Evolutionary conservation across 768 basidiomycete species (phyloP), one percentile per base, ranked within the genome.

Genomic region (Phaffia tasmanica): DNA sequence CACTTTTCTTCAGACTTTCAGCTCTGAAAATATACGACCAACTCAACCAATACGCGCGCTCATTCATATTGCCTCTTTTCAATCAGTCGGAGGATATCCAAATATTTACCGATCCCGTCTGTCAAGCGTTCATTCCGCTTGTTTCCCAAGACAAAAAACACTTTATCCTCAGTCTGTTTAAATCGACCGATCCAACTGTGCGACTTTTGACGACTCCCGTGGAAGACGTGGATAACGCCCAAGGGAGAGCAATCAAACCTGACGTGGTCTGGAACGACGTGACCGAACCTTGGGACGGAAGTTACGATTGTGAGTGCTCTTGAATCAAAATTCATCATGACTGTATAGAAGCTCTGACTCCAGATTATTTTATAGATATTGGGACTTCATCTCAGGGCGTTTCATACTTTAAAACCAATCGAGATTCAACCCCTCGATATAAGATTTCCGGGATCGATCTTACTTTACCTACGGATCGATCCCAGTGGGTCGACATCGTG

Each of bases 131-230:
- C 48, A 16, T 68, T 27, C 67, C 67, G n/a, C 46, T 48, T 42
- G 49, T 68, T 11, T 57, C 67, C n/a, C 49, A 47, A 15, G 62
- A 68, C 57, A 42, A 57, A n/a, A 62, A 56, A 19, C 51, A 42
- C 21, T 47, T 68, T 32, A 50, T 68, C 53, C 21, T 63, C 3
- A 57, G 55, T 48, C 25, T 68, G 16, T 68, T 63, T 25, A 16
- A 53, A 3, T 55, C 29, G n/a, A 67, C 60, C 0, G 61, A 67
- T 16, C 53, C 54, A 11, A 49, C 53, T 51, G 25, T 42, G 32
- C 9, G 53, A n/a, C 49, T 51, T 3, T 15, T 63, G 8, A 53
- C 53, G 50, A 29, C 50, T 14, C 35, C 23, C 14, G 42, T 29
- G 49, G 15, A 15, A 1, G 51, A 29, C n/a, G 11, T 30, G 23